Evolutionary conservation across 257 asterid species (phyloP), one percentile per base, ranked within the genome.

Genomic region (Salvia hispanica): DNA sequence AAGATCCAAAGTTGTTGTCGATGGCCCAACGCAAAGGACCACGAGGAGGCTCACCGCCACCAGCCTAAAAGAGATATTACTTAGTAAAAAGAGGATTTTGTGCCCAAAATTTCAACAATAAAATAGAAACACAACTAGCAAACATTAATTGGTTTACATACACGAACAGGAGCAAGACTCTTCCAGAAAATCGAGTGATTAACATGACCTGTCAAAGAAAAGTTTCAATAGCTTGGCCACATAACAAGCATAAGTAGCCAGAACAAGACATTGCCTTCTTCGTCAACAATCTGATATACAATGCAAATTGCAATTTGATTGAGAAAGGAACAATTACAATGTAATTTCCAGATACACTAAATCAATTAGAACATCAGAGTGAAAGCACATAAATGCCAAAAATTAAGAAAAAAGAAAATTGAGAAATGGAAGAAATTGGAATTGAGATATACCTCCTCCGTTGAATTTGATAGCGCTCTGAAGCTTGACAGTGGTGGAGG

Each of bases 181-280:
- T 87, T 82, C 98, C 98, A 92, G 86, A 92, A 92, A 67, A 92
- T 87, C 10, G 98, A 85, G 85, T 92, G 98, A 66, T 89, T 92
- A 64, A 92, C 70, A 68, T 92, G 98, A 76, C 96, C 98, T 87
- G 84, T 58, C 39, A 63, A 68, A 70, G 13, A 68, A 48, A 53
- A 47, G 18, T 39, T 3, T 58, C 28, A 67, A 47, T 42, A 71
- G 47, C 59, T 15, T 55, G 46, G 45, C 21, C 42, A 45, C 25
- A 37, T 48, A 64, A 52, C 67, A 50, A 51, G 48, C 56, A 67
- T 44, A 21, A 64, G 46, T 28, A 66, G 52, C 12, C 15, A 68
- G 13, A 50, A 64, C 43, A 48, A 62, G 58, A 59, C 68, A 53
- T 52, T 54, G 37, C 31, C 25, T 16, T 14, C 48, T 66, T 9